Evolutionary conservation across 805 yeast genomes (phyloP).

Genomic region (Pichia heedii): DNA sequence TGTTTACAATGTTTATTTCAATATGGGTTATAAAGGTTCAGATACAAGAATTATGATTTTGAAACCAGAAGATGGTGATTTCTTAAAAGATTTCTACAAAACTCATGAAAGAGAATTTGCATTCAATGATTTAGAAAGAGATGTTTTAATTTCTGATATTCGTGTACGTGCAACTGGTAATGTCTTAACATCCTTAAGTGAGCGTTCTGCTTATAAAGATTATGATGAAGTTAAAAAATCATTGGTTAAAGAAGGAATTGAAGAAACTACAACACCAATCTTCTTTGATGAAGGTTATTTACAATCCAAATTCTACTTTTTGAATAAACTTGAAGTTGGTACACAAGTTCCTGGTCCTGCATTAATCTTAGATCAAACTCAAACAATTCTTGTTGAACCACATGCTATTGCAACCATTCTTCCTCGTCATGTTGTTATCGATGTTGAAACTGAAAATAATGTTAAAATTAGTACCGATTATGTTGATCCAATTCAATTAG

Average conservation of each 20-base stretch:
- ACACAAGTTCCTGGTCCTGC: constrained; percentile 59
- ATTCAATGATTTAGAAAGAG: constrained; percentile 42
- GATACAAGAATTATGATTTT: constrained; percentile 75
- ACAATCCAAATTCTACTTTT: constrained; percentile 43
- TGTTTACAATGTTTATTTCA: constrained; percentile 53
- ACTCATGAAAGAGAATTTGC: constrained; percentile 68
- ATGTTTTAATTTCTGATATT: constrained; percentile 57
- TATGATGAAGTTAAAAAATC: constrained; percentile 20
- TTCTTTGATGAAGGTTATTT: constrained; percentile 46
- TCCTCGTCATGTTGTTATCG: constrained; percentile 40
- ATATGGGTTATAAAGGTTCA: constrained; percentile 77
- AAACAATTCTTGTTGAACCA: constrained; percentile 68
- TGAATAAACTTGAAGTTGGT: constrained; percentile 47
- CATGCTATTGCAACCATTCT: constrained; percentile 44
- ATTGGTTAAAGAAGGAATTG: constrained; percentile 19
- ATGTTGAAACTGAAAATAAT: constrained; percentile 8
- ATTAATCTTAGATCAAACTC: constrained; percentile 69
- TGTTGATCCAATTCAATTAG: constrained; percentile 61
- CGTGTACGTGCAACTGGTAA: constrained; percentile 67
- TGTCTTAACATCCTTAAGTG: constrained; percentile 33
- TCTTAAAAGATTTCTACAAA: constrained; percentile 38
- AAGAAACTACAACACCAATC: constrained; percentile 34
- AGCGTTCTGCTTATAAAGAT: constrained; percentile 43
- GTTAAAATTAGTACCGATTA: constrained; percentile 1
- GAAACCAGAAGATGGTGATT: constrained; percentile 24